These are phyloP conservation scores for Trichoderma guizhouense DNA, from an alignment of 2,329 filamentous ascomycete species.

Conservation along the genomic window DNA sequence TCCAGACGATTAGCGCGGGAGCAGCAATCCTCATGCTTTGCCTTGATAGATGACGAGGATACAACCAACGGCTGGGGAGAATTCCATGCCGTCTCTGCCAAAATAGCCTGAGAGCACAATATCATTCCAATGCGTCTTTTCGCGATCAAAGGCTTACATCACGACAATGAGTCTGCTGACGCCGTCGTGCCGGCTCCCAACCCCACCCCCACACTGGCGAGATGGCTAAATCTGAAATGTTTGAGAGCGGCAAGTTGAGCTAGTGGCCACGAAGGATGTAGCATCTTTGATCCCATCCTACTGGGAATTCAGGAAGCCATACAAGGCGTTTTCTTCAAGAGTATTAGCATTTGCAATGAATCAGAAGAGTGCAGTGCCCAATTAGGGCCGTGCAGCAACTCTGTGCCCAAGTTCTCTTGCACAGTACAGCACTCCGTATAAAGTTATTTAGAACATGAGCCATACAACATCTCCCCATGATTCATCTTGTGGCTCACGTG, in stretches of 20 bases:
- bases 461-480: background rate
- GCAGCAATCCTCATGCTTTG: background rate
- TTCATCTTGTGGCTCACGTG: background rate
- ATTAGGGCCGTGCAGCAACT: background rate
- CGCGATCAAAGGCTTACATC: conserved; percentile 8
- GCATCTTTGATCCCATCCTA: background rate
- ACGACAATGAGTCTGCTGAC: conserved; percentile 12
- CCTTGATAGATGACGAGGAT: background rate
- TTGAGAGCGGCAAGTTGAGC: background rate
- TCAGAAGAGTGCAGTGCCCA: background rate
- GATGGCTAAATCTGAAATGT: conserved; percentile 4
- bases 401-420: background rate
- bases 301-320: background rate
- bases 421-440: background rate
- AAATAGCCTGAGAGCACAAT: background rate
- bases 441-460: background rate
- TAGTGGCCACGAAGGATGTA: background rate
- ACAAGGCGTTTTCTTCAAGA: background rate
- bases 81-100: background rate
- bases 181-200: background rate
- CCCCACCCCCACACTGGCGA: conserved; percentile 11
- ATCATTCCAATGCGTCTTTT: background rate
- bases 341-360: background rate
- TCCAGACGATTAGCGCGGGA: background rate
- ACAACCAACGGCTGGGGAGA: background rate